Evolutionary conservation across 441 rosid genomes (phyloP).

Genomic region (Euphorbia schlechtendalii): DNA sequence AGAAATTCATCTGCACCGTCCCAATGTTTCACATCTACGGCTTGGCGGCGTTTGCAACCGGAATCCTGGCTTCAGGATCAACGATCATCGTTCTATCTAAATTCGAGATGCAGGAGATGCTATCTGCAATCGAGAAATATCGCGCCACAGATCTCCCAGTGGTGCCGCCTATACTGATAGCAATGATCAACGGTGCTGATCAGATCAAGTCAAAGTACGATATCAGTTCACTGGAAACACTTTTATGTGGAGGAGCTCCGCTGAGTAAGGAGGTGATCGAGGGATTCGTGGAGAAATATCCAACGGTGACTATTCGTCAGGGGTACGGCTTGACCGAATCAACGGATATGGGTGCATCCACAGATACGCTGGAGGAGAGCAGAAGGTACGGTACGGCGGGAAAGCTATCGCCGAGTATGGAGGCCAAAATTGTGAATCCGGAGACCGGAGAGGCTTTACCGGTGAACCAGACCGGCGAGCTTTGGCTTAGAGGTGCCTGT

Average conservation of each 20-base stretch:
- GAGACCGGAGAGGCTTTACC: conserved; percentile 39
- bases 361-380: conserved; percentile 70
- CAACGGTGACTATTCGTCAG: conserved; percentile 56
- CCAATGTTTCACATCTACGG: conserved; percentile 97
- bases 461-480: conserved; percentile 82
- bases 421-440: conserved; percentile 78
- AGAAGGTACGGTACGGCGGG: conserved; percentile 87
- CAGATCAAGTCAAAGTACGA: conserved; percentile 56
- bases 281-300: conserved; percentile 65
- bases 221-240: conserved; percentile 55
- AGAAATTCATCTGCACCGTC: conserved; percentile 70
- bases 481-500: conserved; percentile 82
- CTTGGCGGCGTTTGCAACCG: conserved; percentile 70
- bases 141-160: conserved; percentile 56
- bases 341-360: conserved; percentile 64
- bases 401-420: conserved; percentile 59
- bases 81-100: conserved; percentile 72
- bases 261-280: conserved; percentile 81
- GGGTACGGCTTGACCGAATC: conserved; percentile 94
- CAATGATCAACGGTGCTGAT: conserved; percentile 58
- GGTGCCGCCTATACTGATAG: conserved; percentile 86
- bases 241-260: conserved; percentile 83
- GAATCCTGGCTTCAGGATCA: conserved; percentile 67
- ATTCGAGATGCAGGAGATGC: conserved; percentile 82
- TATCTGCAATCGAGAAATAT: conserved; percentile 50